Percentiles rank a stretch among this genome's conserved stretches.
Evolutionary conservation across 352 stramenopile species (phyloP).

Genomic region (Pseudoperonospora humuli): DNA sequence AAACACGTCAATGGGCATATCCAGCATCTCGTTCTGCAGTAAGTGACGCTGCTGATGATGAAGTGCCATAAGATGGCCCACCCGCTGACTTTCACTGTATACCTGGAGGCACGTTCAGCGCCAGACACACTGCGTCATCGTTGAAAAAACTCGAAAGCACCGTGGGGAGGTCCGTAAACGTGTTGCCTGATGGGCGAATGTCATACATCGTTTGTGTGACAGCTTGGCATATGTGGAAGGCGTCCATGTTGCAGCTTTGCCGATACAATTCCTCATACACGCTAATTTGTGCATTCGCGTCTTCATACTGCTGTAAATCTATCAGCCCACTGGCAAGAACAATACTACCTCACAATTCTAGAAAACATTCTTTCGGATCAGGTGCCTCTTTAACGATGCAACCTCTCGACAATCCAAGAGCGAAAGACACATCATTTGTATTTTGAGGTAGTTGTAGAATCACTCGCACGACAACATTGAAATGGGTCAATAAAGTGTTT

Average conservation of each 20-base stretch:
- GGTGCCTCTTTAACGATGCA: no score
- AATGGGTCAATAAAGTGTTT: no score
- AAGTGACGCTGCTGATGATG: slow-evolving; percentile 45
- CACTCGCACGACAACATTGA: no score
- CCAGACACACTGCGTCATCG: slow-evolving; percentile 62
- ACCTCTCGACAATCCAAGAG: no score
- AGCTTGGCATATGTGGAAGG: slow-evolving; percentile 56
- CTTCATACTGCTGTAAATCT: slow-evolving; percentile 75
- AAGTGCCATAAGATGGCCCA: slow-evolving; percentile 47
- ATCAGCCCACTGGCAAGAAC: slow-evolving; percentile 71
- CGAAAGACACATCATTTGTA: no score
- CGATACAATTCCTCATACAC: slow-evolving; percentile 67
- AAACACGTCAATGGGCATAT: slow-evolving; percentile 69
- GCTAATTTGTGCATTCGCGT: slow-evolving; percentile 65
- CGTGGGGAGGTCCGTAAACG: slow-evolving; percentile 44
- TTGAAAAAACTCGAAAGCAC: slow-evolving; percentile 78
- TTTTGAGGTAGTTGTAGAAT: no score
- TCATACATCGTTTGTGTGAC: slow-evolving; percentile 79
- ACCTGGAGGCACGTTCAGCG: slow-evolving; percentile 73
- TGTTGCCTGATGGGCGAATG: slow-evolving; percentile 54
- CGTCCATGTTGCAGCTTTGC: slow-evolving; percentile 62
- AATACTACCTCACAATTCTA: no score
- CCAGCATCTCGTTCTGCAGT: slow-evolving; percentile 64
- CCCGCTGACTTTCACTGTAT: slow-evolving; percentile 64
- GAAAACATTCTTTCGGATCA: no score